These are phyloP conservation scores for Gymnopus androsaceus DNA, from an alignment of 1,284 basidiomycete species.

Conservation along the genomic window DNA sequence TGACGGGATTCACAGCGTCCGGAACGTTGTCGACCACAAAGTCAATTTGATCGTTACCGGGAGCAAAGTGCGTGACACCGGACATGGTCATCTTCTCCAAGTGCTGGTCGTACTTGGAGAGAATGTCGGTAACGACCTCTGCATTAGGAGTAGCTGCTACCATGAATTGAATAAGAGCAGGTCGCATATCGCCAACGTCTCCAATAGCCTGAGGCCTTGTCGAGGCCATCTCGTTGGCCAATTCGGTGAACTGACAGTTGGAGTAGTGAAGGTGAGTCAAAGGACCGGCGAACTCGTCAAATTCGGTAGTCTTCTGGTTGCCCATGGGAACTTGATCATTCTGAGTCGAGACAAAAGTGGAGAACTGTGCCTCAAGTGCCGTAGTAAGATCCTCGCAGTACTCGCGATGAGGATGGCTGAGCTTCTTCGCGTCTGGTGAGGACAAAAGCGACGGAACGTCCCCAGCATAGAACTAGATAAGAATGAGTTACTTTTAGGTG, in stretches of 20 bases:
- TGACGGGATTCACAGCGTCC: slow-evolving; percentile 72
- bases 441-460: slow-evolving; percentile 39
- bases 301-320: slow-evolving; percentile 14
- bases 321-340: slow-evolving; percentile 44
- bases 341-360: slow-evolving; percentile 25
- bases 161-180: slow-evolving; percentile 77
- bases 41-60: slow-evolving; percentile 40
- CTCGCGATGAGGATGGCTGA: slow-evolving; percentile 53
- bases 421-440: slow-evolving; percentile 34
- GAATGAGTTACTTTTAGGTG: slow-evolving; percentile 12
- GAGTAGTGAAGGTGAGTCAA: slow-evolving; percentile 49
- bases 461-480: slow-evolving; percentile 66
- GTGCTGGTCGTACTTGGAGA: slow-evolving; percentile 51
- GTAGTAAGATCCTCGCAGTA: slow-evolving; percentile 54
- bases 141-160: slow-evolving; percentile 67
- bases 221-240: slow-evolving; percentile 29
- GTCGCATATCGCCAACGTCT: slow-evolving; percentile 45
- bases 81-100: slow-evolving; percentile 52
- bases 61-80: slow-evolving; percentile 52
- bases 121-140: slow-evolving; percentile 50
- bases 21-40: slow-evolving; percentile 62
- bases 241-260: slow-evolving; percentile 55
- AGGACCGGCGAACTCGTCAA: slow-evolving; percentile 32
- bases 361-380: slow-evolving; percentile 36
- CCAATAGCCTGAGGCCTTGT: slow-evolving; percentile 21